These are phyloP conservation scores for Pycnococcus provasolii DNA, from an alignment of 139 green algal genomes.

Conservation along the genomic window DNA sequence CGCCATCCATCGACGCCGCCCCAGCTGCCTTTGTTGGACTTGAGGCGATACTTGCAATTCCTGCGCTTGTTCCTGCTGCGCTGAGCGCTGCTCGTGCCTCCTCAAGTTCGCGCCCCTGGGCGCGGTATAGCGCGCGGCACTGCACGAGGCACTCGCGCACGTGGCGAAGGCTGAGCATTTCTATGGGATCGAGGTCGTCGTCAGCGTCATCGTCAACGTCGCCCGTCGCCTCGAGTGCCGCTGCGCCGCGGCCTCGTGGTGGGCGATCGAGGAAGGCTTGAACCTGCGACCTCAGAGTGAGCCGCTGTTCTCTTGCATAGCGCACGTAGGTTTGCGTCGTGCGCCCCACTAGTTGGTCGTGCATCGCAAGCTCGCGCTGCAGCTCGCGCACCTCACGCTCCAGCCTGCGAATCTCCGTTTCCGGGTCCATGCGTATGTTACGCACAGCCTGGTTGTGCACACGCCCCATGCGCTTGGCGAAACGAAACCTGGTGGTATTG, in stretches of 20 bases:
- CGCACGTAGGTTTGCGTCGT: background rate
- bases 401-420: background rate
- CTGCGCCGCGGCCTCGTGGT: background rate
- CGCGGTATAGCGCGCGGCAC: slow-evolving; percentile 1
- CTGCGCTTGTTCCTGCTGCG: no score
- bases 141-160: slow-evolving; percentile 1
- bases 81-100: no score
- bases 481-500: no score
- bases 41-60: no score
- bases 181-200: background rate
- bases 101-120: no score
- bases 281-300: slow-evolving; percentile 5
- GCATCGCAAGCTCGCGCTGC: slow-evolving; percentile 23
- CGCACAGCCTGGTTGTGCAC: no score
- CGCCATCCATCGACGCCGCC: no score
- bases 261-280: background rate
- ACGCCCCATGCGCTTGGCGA: no score
- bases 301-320: no score
- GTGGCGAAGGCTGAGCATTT: background rate
- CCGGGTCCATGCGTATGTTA: no score
- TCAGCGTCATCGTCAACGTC: no score
- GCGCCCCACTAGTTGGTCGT: background rate
- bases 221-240: background rate
- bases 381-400: slow-evolving; percentile 4
- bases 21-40: no score